Evolutionary conservation across 768 basidiomycete species (phyloP).

Genomic region (Tephrocybe sp.): DNA sequence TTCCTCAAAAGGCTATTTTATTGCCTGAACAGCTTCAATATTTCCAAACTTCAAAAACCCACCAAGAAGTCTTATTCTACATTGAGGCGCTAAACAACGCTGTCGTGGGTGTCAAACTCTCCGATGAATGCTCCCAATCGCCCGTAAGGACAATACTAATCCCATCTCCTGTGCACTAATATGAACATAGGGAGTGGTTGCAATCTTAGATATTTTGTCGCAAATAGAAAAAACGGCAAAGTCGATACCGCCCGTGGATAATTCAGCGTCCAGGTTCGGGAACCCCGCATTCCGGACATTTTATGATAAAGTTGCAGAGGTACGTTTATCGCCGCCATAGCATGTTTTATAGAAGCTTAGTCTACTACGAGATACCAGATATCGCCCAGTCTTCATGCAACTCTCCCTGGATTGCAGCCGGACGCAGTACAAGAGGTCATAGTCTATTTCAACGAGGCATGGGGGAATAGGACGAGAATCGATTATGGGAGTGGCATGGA

Average conservation of each 20-base stretch:
- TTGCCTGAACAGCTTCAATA: constrained; percentile 71
- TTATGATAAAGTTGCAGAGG: constrained; percentile 78
- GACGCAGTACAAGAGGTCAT: constrained; percentile 68
- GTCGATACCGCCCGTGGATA: constrained; percentile 83
- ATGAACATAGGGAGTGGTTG: constrained; percentile 51
- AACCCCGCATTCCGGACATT: constrained; percentile 96
- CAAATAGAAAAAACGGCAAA: constrained; percentile 62
- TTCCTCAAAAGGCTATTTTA: constrained; percentile 73
- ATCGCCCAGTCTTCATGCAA: constrained; percentile 54
- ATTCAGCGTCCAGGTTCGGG: constrained; percentile 89
- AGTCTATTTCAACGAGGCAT: constrained; percentile 79
- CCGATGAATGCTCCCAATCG: constrained; percentile 54
- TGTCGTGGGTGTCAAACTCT: constrained; percentile 74
- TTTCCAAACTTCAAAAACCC: constrained; percentile 77
- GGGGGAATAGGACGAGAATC: constrained; percentile 90
- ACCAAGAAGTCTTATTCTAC: constrained; percentile 64
- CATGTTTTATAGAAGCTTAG: not conserved
- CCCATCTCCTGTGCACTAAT: constrained; percentile 7
- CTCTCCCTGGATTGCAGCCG: constrained; percentile 52
- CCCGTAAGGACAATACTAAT: constrained; percentile 43
- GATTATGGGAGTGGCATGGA: constrained; percentile 99
- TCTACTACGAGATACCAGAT: constrained; percentile 31
- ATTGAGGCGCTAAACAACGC: constrained; percentile 74
- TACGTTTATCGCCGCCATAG: constrained; percentile 24
- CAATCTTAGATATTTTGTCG: constrained; percentile 64